Percentiles rank a stretch among this genome's conserved stretches.
phyloP scores from a whole-genome alignment of 352 stramenopile genomes.

The Phytophthora pseudosyringae region DNA sequence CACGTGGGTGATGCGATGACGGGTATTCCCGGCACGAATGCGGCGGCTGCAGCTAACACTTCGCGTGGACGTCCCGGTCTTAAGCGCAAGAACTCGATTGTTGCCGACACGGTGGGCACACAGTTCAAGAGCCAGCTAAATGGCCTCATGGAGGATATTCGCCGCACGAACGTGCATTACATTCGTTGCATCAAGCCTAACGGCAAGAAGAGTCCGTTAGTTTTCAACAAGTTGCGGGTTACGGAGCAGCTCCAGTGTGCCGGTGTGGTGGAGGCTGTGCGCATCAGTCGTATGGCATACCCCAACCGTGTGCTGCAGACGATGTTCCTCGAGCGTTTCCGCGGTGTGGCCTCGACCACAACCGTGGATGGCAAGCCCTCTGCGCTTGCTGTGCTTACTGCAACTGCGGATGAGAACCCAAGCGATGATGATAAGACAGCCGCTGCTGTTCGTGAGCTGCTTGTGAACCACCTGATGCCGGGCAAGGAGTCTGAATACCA shows the following conservation, averaged over 20 bases:
- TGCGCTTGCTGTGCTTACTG: constrained; percentile 42
- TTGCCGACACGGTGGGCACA: constrained; percentile 82
- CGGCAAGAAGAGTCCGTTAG: constrained; percentile 90
- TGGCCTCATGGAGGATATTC: constrained; percentile 94
- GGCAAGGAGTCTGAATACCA: constrained; percentile 76
- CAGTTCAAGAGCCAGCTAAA: constrained; percentile 96
- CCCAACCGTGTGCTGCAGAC: constrained; percentile 96
- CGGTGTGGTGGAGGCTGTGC: constrained; percentile 98
- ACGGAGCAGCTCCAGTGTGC: constrained; percentile 97
- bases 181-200: constrained; percentile 99
- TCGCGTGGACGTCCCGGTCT: constrained; percentile 42
- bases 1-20: constrained; percentile 57
- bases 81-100: constrained; percentile 84
- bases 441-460: constrained; percentile 54
- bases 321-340: constrained; percentile 88
- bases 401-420: constrained; percentile 46
- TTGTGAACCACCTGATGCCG: constrained; percentile 67
- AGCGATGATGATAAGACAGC: constrained; percentile 42
- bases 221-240: constrained; percentile 92
- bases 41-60: constrained; percentile 21
- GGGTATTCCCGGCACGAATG: constrained; percentile 40
- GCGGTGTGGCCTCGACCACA: constrained; percentile 51
- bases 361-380: constrained; percentile 32
- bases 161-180: constrained; percentile 97
- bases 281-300: constrained; percentile 98